Evolutionary conservation across 768 basidiomycete species (phyloP), one percentile per base, ranked within the genome.

Genomic region (Coprinellus micaceus): DNA sequence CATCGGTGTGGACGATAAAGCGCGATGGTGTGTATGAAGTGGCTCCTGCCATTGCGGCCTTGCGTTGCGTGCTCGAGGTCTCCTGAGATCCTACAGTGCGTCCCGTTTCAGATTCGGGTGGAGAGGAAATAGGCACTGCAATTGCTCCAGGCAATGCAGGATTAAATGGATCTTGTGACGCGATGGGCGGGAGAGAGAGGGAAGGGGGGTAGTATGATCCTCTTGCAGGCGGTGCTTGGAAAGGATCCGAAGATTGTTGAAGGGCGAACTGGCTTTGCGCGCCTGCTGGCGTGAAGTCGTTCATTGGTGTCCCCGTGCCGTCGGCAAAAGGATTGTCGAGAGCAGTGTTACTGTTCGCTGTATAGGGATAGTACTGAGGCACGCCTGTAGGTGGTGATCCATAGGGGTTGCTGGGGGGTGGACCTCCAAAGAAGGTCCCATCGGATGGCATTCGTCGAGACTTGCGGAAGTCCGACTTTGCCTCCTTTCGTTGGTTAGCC

Each of bases 1-100:
- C 79, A 64, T 89, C 89, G 2, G 82, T 85, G 60, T 90, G 88
- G 5, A 89, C 60, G 55, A 89, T 75, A 65, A 82, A 86, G 46
- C 85, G 79, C 21, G 84, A 71, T 3, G 78, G 70, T 44, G 67
- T 74, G 61, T 81, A 75, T 13, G 60, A 53, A 5, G 74, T 61
- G 26, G 68, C 55, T 19, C 79, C 81, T n/a, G 81, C 81, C 76
- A 79, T 75, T 2, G 75, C 75, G 9, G 82, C 83, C 66, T 86
- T 87, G 44, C 77, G 77, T 29, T 73, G 70, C 39, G 73, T 68
- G 1, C 83, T 77, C 62, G 28, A 66, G 61, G 6, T 66, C 61
- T 28, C 49, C 30, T 62, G 59, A 21, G 61, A 54, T 21, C 61
- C 58, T 13, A 69, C 61, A 12, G 55, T 49, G 17, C 55, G 59